These are phyloP conservation scores for Tremellales sp. DNA, from an alignment of 1,284 basidiomycete species.

Conservation along the genomic window DNA sequence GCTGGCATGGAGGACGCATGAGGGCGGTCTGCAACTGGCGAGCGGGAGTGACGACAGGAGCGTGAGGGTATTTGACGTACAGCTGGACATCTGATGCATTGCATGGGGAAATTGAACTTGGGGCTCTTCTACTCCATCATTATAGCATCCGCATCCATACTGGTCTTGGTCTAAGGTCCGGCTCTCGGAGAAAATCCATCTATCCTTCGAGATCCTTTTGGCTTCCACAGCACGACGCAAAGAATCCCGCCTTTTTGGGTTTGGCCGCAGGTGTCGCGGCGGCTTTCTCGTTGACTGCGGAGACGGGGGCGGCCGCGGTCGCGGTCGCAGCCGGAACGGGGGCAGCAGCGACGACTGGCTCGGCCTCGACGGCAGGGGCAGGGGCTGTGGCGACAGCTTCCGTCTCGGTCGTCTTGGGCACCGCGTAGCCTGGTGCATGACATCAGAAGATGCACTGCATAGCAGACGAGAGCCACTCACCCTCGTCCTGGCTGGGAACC, in stretches of 20 bases:
- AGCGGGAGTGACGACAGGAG: constrained; percentile 50
- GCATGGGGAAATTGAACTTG: too few species aligned
- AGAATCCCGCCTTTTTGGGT: constrained; percentile 39
- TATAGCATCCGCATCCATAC: too few species aligned
- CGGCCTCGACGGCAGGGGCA: constrained; percentile 1
- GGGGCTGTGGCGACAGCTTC: background rate
- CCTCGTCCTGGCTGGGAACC: too few species aligned
- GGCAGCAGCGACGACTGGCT: background rate
- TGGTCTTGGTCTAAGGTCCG: too few species aligned
- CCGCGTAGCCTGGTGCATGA: background rate
- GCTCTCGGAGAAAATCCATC: too few species aligned
- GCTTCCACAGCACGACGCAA: constrained; percentile 34
- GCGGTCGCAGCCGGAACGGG: background rate
- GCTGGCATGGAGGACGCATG: constrained; percentile 35
- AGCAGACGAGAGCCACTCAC: too few species aligned
- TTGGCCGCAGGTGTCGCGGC: constrained; percentile 8
- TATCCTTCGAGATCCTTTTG: constrained; percentile 3
- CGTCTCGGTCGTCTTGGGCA: too few species aligned
- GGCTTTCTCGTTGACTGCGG: background rate
- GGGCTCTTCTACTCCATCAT: too few species aligned
- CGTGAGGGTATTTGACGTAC: constrained; percentile 43
- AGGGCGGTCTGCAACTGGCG: constrained; percentile 36
- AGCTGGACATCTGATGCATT: too few species aligned
- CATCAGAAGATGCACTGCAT: background rate
- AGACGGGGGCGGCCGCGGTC: background rate